Conservation (phyloP, 306 rosid species). For the Lupinus albus region DNA sequence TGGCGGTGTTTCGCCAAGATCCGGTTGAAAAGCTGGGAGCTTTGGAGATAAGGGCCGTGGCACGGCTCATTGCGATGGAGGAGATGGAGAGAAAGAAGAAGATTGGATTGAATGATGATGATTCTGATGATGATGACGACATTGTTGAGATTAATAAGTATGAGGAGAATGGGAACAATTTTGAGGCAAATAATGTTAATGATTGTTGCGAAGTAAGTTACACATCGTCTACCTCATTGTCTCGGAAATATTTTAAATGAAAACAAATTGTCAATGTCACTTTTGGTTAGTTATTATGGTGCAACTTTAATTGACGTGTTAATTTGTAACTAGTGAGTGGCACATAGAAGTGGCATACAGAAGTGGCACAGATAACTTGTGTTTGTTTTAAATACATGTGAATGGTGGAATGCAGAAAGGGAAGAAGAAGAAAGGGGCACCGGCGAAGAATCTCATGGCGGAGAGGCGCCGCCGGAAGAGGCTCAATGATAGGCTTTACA, state of each 20-base stretch:
- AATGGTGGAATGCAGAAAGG: constrained; percentile 69
- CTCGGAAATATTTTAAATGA: too few species aligned
- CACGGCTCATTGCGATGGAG: constrained; percentile 32
- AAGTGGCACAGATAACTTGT: too few species aligned
- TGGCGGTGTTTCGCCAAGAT: constrained; percentile 45
- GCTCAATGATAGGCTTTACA: constrained; percentile 91
- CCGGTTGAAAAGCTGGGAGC: constrained; percentile 43
- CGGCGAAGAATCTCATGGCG: constrained; percentile 96
- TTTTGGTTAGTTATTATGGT: too few species aligned
- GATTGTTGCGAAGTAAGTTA: too few species aligned
- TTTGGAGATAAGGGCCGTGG: constrained; percentile 43
- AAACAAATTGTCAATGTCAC: too few species aligned
- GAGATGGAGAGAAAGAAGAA: constrained; percentile 43
- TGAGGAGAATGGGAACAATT: constrained; percentile 50
- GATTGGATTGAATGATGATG: constrained; percentile 46
- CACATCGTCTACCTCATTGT: too few species aligned
- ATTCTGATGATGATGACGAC: constrained; percentile 60
- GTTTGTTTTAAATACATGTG: too few species aligned
- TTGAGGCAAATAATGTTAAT: constrained; percentile 46
- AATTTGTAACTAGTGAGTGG: too few species aligned
- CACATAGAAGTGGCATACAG: too few species aligned
- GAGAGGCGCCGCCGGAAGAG: constrained; percentile 98
- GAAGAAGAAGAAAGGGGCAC: constrained; percentile 93
- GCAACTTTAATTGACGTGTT: too few species aligned
- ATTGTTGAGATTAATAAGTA: constrained; percentile 43